These are phyloP conservation scores for Amaranthus cruentus DNA, from an alignment of 148 eudicot species.

Conservation along the genomic window DNA sequence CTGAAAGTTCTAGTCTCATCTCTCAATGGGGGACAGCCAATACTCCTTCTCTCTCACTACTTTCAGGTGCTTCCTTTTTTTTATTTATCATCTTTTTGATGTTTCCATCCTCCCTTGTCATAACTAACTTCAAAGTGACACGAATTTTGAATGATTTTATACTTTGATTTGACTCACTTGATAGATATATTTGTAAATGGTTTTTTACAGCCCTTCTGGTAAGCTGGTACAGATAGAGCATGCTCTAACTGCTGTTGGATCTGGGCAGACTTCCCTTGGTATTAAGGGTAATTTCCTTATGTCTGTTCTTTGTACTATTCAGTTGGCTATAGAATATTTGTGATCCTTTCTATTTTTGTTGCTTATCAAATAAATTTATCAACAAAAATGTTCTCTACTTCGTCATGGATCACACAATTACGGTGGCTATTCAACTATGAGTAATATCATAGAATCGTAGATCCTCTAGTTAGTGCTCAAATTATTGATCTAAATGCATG, in stretches of 20 bases:
- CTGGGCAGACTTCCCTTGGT: slow-evolving; percentile 95
- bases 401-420: too few species aligned
- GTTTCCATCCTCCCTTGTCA: neutral
- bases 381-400: too few species aligned
- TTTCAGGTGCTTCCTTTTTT: slow-evolving; percentile 51
- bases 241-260: slow-evolving; percentile 92
- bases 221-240: slow-evolving; percentile 98
- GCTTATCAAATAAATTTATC: too few species aligned
- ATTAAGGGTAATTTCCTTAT: slow-evolving; percentile 59
- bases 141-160: neutral
- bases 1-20: too few species aligned
- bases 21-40: slow-evolving; percentile 86
- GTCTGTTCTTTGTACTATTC: too few species aligned
- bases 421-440: too few species aligned
- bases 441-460: too few species aligned
- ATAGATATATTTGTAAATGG: neutral
- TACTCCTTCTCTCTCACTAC: slow-evolving; percentile 98
- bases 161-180: neutral
- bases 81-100: neutral
- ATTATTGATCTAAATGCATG: too few species aligned
- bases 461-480: too few species aligned
- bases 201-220: slow-evolving; percentile 69
- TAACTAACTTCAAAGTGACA: neutral
- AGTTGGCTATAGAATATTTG: too few species aligned
- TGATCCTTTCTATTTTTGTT: too few species aligned